Conservation (phyloP, 225 moss, liverwort and hornwort genomes). For the Marchantia paleacea region DNA sequence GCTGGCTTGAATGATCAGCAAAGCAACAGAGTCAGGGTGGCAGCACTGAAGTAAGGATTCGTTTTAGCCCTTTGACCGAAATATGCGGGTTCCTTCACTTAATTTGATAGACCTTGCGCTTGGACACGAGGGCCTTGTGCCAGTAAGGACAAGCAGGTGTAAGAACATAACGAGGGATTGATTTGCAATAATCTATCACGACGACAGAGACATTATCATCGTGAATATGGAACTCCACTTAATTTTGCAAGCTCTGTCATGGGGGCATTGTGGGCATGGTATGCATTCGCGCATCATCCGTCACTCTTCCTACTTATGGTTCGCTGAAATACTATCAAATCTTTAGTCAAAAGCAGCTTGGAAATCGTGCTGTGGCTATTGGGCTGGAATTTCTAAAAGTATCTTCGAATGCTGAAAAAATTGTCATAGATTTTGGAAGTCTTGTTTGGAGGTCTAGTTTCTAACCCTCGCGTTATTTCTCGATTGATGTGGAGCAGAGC, state of each 20-base stretch:
- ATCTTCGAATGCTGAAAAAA: too few species aligned
- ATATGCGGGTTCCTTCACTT: background rate
- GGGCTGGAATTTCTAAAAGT: background rate
- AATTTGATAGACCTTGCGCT: background rate
- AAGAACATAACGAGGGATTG: background rate
- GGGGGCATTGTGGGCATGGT: background rate
- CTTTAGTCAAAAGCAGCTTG: background rate
- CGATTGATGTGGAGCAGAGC: slow-evolving; percentile 60
- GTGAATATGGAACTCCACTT: background rate
- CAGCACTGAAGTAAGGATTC: slow-evolving; percentile 77
- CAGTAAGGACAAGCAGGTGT: background rate
- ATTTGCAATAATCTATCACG: background rate
- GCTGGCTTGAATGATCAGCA: slow-evolving; percentile 94
- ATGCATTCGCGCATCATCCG: background rate
- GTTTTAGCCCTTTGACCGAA: background rate
- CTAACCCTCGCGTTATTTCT: background rate
- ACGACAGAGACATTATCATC: background rate
- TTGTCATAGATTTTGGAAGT: background rate
- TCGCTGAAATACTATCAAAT: background rate
- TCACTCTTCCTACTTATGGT: background rate
- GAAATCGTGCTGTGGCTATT: background rate
- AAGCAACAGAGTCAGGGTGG: slow-evolving; percentile 91
- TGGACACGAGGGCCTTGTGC: background rate
- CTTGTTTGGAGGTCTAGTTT: background rate
- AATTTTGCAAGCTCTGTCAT: background rate